Conservation (phyloP, 345 rosid species). For the Draba incana region DNA sequence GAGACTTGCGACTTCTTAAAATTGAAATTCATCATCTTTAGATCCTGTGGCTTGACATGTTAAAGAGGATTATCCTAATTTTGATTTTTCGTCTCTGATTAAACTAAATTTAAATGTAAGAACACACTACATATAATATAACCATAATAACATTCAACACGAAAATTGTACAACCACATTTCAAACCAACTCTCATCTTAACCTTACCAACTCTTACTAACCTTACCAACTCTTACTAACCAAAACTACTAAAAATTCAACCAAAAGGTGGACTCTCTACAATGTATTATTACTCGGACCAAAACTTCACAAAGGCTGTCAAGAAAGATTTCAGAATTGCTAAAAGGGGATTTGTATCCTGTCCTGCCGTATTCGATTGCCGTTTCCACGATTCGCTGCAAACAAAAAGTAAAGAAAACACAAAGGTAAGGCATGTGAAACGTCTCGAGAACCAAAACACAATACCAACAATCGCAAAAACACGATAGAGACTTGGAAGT, state of each 20-base stretch:
- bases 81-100: neutral
- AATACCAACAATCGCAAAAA: slow-evolving; percentile 7
- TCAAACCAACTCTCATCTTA: slow-evolving; percentile 22
- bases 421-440: slow-evolving; percentile 16
- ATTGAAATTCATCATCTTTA: neutral
- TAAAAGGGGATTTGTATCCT: slow-evolving; percentile 55
- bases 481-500: neutral
- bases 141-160: slow-evolving; percentile 23
- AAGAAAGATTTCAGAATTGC: slow-evolving; percentile 59
- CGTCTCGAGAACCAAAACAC: slow-evolving; percentile 6
- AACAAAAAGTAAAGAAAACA: neutral
- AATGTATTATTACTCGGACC: slow-evolving; percentile 58
- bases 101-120: neutral
- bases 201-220: slow-evolving; percentile 31
- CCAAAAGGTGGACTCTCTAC: slow-evolving; percentile 14
- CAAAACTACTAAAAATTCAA: slow-evolving; percentile 24
- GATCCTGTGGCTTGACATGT: neutral
- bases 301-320: slow-evolving; percentile 68
- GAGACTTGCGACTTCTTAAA: neutral
- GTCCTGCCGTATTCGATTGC: slow-evolving; percentile 41
- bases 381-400: slow-evolving; percentile 84
- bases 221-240: slow-evolving; percentile 32
- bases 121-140: slow-evolving; percentile 9
- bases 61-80: neutral
- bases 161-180: slow-evolving; percentile 19